Evolutionary conservation across 495 filamentous ascomycete genomes (phyloP).

Genomic region (Astrocystis sublimbata): DNA sequence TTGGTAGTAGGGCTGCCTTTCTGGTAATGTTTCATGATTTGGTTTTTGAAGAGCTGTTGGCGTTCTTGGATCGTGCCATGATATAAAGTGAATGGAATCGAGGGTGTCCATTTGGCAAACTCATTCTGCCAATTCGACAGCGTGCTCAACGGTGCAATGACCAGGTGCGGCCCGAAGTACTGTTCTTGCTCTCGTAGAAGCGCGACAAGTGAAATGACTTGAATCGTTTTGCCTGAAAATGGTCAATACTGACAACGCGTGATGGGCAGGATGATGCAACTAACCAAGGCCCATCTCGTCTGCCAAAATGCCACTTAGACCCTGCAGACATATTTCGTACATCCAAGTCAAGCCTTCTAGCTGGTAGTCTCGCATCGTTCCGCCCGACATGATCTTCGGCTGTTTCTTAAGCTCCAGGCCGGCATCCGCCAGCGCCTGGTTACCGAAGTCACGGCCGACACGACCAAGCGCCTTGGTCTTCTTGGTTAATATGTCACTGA

Average conservation of each 20-base stretch:
- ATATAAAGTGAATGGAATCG: conserved; percentile 83
- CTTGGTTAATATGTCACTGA: conserved; percentile 55
- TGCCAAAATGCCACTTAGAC: conserved; percentile 90
- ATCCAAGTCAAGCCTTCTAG: conserved; percentile 94
- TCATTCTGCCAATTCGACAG: conserved; percentile 97
- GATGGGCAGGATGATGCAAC: conserved; percentile 9
- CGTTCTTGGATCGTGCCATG: conserved; percentile 79
- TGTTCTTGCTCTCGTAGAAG: conserved; percentile 82
- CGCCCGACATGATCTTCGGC: conserved; percentile 79
- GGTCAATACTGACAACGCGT: conserved; percentile 14
- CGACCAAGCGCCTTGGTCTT: conserved; percentile 57
- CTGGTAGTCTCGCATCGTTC: conserved; percentile 91
- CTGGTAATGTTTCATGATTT: conserved; percentile 59
- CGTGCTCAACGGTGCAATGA: conserved; percentile 87
- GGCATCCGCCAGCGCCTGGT: conserved; percentile 68
- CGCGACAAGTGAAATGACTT: conserved; percentile 89
- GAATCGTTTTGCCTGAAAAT: conserved; percentile 72
- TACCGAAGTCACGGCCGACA: conserved; percentile 53
- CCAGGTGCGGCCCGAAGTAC: conserved; percentile 80
- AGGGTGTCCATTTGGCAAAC: conserved; percentile 84
- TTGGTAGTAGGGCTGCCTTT: conserved; percentile 51
- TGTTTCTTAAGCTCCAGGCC: conserved; percentile 79
- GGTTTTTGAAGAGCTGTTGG: conserved; percentile 64
- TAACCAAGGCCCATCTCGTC: conserved; percentile 94
- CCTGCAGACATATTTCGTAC: conserved; percentile 77